Conservation (phyloP, 768 basidiomycete genomes). For the Holtermanniella nyarrowii region DNA sequence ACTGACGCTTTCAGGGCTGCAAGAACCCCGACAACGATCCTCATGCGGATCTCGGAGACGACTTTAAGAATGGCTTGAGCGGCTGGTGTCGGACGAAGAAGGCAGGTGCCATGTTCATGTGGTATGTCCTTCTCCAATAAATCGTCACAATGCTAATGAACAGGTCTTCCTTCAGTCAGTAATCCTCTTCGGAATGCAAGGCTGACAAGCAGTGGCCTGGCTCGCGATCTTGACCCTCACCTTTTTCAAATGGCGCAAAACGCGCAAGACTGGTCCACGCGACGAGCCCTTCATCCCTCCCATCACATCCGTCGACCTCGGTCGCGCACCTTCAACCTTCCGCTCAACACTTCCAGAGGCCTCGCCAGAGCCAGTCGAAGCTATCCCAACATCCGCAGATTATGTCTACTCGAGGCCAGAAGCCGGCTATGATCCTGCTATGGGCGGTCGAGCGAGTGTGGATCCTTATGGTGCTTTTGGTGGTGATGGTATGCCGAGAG, state of each 20-base stretch:
- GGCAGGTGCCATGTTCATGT: slow-evolving; percentile 79
- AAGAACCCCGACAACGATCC: slow-evolving; percentile 76
- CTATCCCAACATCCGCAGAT: slow-evolving; percentile 2
- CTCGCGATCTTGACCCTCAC: slow-evolving; percentile 56
- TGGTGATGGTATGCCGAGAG: slow-evolving; percentile 64
- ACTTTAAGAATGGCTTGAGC: slow-evolving; percentile 56
- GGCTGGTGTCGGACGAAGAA: slow-evolving; percentile 91
- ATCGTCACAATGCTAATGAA: background rate
- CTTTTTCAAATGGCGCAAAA: slow-evolving; percentile 65
- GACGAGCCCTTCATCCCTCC: slow-evolving; percentile 72
- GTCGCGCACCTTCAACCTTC: slow-evolving; percentile 15
- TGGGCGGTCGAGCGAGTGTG: slow-evolving; percentile 52
- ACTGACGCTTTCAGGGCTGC: slow-evolving; percentile 49
- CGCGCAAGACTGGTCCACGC: slow-evolving; percentile 45
- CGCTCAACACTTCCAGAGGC: slow-evolving; percentile 25
- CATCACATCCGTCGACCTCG: slow-evolving; percentile 7
- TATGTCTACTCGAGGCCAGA: background rate
- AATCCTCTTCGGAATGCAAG: background rate
- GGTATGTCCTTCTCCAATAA: slow-evolving; percentile 46
- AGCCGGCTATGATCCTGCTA: slow-evolving; percentile 4
- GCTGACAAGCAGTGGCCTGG: slow-evolving; percentile 57
- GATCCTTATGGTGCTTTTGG: slow-evolving; percentile 86
- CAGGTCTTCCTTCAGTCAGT: slow-evolving; percentile 52
- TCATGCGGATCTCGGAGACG: slow-evolving; percentile 55
- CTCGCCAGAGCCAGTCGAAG: slow-evolving; percentile 4